A percentile compares a stretch with the other conserved stretches of the same genome.
These are phyloP conservation scores for Carpinus fangiana DNA, from an alignment of 306 rosid species.

Conservation along the genomic window DNA sequence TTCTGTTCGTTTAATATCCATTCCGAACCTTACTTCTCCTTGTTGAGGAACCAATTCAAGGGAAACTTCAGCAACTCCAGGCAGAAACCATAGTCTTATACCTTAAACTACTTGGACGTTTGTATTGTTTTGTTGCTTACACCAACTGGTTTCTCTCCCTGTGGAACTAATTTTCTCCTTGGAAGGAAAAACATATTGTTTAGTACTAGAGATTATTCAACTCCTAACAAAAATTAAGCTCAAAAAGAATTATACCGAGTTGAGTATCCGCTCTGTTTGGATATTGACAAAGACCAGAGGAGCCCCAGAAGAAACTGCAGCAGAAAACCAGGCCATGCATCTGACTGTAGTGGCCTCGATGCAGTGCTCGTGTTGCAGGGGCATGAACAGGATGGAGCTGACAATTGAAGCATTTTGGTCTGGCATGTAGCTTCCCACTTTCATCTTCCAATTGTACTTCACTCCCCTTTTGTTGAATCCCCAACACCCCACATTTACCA, in stretches of 20 bases:
- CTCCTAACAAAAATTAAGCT: too few relatives aligned
- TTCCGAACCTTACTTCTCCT: constrained; percentile 54
- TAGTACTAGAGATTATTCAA: background rate
- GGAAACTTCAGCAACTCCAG: constrained; percentile 58
- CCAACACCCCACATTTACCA: constrained; percentile 28
- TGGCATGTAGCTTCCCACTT: constrained; percentile 48
- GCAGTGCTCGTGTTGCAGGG: constrained; percentile 41
- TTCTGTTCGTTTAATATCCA: constrained; percentile 67
- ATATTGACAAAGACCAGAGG: constrained; percentile 79
- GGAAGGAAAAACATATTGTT: background rate
- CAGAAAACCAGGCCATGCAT: constrained; percentile 81
- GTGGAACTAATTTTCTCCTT: constrained; percentile 37
- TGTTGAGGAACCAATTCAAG: constrained; percentile 50
- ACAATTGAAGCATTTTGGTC: constrained; percentile 56
- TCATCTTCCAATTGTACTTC: constrained; percentile 70
- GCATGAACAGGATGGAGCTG: constrained; percentile 65
- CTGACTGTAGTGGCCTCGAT: constrained; percentile 53
- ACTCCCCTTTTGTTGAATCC: constrained; percentile 50
- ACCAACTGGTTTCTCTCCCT: constrained; percentile 30
- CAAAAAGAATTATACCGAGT: too few relatives aligned
- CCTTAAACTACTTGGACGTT: constrained; percentile 42
- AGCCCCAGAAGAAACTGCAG: constrained; percentile 68
- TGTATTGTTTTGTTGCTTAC: constrained; percentile 36
- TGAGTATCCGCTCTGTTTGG: constrained; percentile 67
- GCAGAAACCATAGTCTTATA: constrained; percentile 76